A percentile compares a stretch with the other conserved stretches of the same genome.
Evolutionary conservation across 345 rosid species (phyloP).

Genomic region (Eucalyptus pauciflora): DNA sequence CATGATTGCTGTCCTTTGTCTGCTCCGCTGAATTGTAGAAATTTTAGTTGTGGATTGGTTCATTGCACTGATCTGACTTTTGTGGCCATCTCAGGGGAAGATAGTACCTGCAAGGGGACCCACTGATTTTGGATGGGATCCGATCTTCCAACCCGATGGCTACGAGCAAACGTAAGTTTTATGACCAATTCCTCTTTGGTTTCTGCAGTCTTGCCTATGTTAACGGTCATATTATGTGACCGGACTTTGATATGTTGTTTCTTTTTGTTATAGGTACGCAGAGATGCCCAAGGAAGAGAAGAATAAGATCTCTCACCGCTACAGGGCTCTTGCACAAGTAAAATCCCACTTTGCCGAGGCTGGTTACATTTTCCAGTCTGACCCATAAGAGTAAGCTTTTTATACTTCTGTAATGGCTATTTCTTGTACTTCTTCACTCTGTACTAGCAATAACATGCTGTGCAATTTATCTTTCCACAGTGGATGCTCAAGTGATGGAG

Average conservation of each 20-base stretch:
- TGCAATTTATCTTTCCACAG: background rate
- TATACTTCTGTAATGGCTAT: background rate
- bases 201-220: background rate
- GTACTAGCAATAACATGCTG: background rate
- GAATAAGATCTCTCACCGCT: constrained; percentile 91
- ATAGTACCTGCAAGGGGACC: constrained; percentile 89
- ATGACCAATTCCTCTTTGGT: background rate
- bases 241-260: background rate
- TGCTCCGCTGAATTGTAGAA: background rate
- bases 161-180: constrained; percentile 57
- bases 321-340: constrained; percentile 56
- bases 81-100: constrained; percentile 51
- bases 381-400: constrained; percentile 4
- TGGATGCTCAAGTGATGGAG: background rate
- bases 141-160: constrained; percentile 86
- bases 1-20: background rate
- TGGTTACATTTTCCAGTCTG: constrained; percentile 40
- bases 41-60: background rate
- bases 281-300: constrained; percentile 93
- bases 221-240: background rate
- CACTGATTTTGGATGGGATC: constrained; percentile 95
- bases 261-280: constrained; percentile 43
- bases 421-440: background rate
- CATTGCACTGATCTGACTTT: background rate
- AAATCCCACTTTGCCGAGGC: constrained; percentile 66